phyloP scores from a whole-genome alignment of 2,329 filamentous ascomycete species.

The Aureobasidium sp. region DNA sequence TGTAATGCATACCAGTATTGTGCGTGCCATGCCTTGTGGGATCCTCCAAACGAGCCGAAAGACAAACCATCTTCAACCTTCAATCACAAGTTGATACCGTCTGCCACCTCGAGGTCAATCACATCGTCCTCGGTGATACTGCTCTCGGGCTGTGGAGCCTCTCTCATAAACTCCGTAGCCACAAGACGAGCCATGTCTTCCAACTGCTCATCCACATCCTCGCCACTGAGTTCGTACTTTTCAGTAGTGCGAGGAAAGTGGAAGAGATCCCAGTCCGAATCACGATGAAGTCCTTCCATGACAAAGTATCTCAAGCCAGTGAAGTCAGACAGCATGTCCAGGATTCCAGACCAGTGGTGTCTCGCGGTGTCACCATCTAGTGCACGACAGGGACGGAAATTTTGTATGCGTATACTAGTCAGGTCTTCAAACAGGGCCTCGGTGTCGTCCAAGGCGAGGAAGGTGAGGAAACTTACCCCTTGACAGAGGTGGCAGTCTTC shows the following conservation, averaged over 20 bases:
- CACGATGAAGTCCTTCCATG: not conserved
- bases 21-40: no score
- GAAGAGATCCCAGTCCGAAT: not conserved
- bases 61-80: no score
- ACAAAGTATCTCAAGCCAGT: not conserved
- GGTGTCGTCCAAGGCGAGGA: not conserved
- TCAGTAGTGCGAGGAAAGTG: not conserved
- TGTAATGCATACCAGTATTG: no score
- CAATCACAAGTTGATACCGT: no score
- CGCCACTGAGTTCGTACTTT: not conserved
- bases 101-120: no score
- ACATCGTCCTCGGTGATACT: no score
- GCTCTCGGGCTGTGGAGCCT: no score
- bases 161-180: not conserved
- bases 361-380: not conserved
- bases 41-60: no score
- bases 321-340: not conserved
- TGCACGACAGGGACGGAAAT: constrained; percentile 1
- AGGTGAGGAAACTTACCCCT: not conserved
- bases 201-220: not conserved
- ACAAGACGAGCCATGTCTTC: not conserved
- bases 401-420: not conserved
- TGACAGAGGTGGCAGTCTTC: not conserved
- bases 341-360: not conserved
- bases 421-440: not conserved